phyloP scores from a whole-genome alignment of 176 grass and related monocot genomes.

The Paspalum notatum region DNA sequence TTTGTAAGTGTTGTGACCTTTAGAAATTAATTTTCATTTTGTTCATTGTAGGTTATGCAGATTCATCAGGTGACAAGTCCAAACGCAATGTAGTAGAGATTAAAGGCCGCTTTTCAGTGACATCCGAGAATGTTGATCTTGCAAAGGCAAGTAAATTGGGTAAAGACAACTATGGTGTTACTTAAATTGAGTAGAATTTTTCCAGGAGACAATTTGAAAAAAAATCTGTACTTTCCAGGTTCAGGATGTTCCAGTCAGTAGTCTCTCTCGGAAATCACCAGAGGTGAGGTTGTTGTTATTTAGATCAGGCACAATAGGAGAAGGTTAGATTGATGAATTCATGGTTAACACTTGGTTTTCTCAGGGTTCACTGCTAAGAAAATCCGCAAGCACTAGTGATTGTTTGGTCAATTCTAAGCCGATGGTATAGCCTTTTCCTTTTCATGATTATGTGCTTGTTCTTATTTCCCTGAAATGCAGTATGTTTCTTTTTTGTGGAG shows the following conservation, averaged over 20 bases:
- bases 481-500: conserved; percentile 1
- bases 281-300: conserved; percentile 58
- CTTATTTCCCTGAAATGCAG: neutral
- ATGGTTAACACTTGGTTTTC: conserved; percentile 39
- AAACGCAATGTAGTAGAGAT: conserved; percentile 93
- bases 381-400: conserved; percentile 98
- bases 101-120: conserved; percentile 99
- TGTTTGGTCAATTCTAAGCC: conserved; percentile 67
- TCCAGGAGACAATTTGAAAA: neutral
- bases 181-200: conserved; percentile 15
- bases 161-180: neutral
- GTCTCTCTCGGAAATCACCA: conserved; percentile 60
- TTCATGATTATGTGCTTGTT: neutral
- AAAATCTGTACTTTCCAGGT: conserved; percentile 44
- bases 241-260: conserved; percentile 72
- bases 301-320: conserved; percentile 25
- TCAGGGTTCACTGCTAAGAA: conserved; percentile 77
- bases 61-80: conserved; percentile 84
- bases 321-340: neutral
- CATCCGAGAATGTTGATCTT: conserved; percentile 99
- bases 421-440: conserved; percentile 57
- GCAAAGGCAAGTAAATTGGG: conserved; percentile 65
- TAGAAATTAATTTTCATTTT: conserved; percentile 34
- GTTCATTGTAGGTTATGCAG: conserved; percentile 78
- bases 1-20: conserved; percentile 1